phyloP scores from a whole-genome alignment of 2,329 filamentous ascomycete genomes.

The Boeremia lycopersici region DNA sequence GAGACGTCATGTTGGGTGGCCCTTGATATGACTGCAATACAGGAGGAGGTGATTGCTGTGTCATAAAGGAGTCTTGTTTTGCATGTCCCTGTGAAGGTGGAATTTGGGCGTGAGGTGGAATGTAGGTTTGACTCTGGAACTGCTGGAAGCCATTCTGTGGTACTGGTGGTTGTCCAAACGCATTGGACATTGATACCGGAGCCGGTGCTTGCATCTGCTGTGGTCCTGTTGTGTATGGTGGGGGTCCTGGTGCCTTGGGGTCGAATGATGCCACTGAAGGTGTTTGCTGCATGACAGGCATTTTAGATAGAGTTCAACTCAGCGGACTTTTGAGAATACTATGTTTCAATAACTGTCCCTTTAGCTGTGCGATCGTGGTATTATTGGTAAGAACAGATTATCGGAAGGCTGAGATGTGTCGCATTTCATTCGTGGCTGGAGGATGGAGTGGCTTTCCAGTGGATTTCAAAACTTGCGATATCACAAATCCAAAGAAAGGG shows the following conservation, averaged over 20 bases:
- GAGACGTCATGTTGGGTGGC: conserved; percentile 31
- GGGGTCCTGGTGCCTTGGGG: conserved; percentile 23
- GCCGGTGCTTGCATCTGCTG: conserved; percentile 28
- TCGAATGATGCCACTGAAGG: conserved; percentile 22
- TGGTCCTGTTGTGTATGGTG: conserved; percentile 27
- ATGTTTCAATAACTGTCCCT: not conserved
- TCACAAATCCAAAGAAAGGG: not conserved
- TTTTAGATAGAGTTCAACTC: not conserved
- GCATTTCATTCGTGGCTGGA: conserved; percentile 15
- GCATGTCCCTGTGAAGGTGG: not conserved
- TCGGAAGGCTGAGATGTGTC: conserved; percentile 10
- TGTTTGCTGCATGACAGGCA: conserved; percentile 23
- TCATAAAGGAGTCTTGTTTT: conserved; percentile 21
- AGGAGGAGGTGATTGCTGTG: conserved; percentile 17
- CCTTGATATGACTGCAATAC: conserved; percentile 29
- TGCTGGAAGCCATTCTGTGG: conserved; percentile 25
- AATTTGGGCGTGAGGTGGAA: conserved; percentile 13
- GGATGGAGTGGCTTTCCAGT: conserved; percentile 7
- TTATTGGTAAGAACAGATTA: not conserved
- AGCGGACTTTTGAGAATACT: not conserved
- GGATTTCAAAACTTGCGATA: too few species aligned
- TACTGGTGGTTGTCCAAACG: conserved; percentile 17
- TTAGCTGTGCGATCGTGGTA: too few species aligned
- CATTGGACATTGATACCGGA: conserved; percentile 21
- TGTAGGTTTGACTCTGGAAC: conserved; percentile 11